A percentile compares a stretch with the other conserved stretches of the same genome.
These are phyloP conservation scores for Penicillium ucsense DNA, from an alignment of 495 filamentous ascomycete genomes.

Conservation along the genomic window DNA sequence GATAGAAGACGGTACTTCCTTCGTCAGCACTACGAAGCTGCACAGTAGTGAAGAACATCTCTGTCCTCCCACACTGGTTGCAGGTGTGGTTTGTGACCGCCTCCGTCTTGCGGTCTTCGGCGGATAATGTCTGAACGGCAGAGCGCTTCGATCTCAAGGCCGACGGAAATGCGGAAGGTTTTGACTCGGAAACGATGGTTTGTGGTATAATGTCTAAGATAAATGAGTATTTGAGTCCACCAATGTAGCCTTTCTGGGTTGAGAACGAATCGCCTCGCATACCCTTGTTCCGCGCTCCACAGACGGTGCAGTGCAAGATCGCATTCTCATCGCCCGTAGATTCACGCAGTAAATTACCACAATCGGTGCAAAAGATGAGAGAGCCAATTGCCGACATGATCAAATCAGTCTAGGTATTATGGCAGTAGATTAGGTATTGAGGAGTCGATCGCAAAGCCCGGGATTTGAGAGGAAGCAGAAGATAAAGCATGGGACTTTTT, in stretches of 20 bases:
- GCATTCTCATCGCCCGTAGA: conserved; percentile 65
- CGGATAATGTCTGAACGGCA: conserved; percentile 70
- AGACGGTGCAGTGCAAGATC: conserved; percentile 72
- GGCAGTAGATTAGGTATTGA: too few relatives aligned
- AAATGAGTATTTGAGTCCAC: background rate
- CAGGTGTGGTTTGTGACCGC: conserved; percentile 64
- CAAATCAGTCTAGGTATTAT: background rate
- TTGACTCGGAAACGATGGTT: conserved; percentile 71
- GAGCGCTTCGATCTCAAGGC: conserved; percentile 74
- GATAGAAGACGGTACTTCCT: conserved; percentile 84
- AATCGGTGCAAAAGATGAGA: conserved; percentile 87
- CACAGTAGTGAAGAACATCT: conserved; percentile 76
- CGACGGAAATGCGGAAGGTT: conserved; percentile 80
- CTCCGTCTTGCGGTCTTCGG: conserved; percentile 69
- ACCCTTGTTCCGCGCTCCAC: conserved; percentile 79
- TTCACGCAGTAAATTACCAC: conserved; percentile 79
- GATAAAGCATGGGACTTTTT: conserved; percentile 10
- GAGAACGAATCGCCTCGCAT: background rate
- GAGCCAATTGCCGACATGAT: conserved; percentile 82
- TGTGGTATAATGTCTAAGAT: conserved; percentile 66
- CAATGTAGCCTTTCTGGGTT: background rate
- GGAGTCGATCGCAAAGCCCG: too few relatives aligned
- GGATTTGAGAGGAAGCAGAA: background rate
- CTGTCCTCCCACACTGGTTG: conserved; percentile 66
- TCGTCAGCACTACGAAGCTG: conserved; percentile 92